Evolutionary conservation across 2,329 filamentous ascomycete species (phyloP), one percentile per base, ranked within the genome.

Genomic region (Pseudogymnoascus sp.): DNA sequence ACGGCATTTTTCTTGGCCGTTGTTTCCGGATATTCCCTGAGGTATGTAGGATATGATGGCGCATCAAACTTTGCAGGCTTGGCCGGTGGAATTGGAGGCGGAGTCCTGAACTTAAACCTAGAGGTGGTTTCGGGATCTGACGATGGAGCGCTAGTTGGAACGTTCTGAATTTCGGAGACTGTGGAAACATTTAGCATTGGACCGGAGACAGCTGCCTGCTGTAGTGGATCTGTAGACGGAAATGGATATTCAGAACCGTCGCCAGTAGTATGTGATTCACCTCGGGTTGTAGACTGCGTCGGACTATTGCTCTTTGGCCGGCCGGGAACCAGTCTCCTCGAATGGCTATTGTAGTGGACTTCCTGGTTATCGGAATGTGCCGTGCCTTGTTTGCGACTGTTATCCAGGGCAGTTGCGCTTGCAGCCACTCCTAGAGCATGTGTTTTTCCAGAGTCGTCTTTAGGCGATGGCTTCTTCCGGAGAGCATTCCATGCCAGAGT

Each of bases 401-500:
- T 31, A 42, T 70, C 70, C 5, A 72, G 61, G 5, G 66, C 64
- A 5, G 66, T 60, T 15, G 64, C 67, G 61, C 69, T 72, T 36
- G 65, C 63, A 62, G 66, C 63, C 15, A 63, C 31, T 29, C 72
- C 70, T 27, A 63, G 25, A 65, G 71, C 69, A 29, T 70, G 63
- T 64, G 63, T 68, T 58, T 71, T 71, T 59, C 64, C 69, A 9
- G 59, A 59, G 59, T 58, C 62, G 60, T 64, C 69, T n/a, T 62
- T 62, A n/a, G 67, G 39, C 31, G 71, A 70, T 51, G 69, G 66
- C 70, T 62, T 62, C 35, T 39, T 59, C 17, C 41, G 35, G 35
- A 82, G 71, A 15, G 77, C 75, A 61, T 72, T 79, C 84, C 86
- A 89, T 33, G 86, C 86, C 60, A 88, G 70, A 2, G 82, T 84